A percentile compares a stretch with the other conserved stretches of the same genome.
Conservation (phyloP, 192 early-diverging fungal genomes). For the Dissophora globulifera region DNA sequence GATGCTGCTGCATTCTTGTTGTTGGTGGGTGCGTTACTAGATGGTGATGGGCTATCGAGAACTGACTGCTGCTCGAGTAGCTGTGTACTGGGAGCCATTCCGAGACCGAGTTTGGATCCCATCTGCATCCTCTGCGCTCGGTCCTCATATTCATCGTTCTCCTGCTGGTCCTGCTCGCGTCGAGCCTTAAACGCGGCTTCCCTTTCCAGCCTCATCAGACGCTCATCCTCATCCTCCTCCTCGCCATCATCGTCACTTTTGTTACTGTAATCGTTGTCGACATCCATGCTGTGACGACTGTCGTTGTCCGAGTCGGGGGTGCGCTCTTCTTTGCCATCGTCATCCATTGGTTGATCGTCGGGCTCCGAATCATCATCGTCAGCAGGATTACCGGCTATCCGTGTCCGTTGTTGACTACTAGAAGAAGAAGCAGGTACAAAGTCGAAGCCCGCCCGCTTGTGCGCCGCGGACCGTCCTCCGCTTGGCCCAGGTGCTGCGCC, state of each 20-base stretch:
- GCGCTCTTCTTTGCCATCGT: conserved; percentile 39
- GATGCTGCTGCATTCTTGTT: conserved; percentile 28
- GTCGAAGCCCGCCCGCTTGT: conserved; percentile 27
- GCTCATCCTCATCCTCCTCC: conserved; percentile 54
- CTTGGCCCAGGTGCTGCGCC: background rate
- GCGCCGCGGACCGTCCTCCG: conserved; percentile 6
- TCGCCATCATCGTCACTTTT: conserved; percentile 21
- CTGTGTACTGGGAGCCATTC: conserved; percentile 1
- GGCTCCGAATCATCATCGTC: background rate
- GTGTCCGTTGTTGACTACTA: background rate
- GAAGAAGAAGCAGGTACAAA: conserved; percentile 33
- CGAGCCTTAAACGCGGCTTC: conserved; percentile 31
- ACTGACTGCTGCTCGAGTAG: background rate
- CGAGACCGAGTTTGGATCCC: conserved; percentile 16
- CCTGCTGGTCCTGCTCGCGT: conserved; percentile 14
- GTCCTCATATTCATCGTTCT: conserved; percentile 28
- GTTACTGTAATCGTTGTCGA: too few species aligned
- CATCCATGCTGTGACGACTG: conserved; percentile 57
- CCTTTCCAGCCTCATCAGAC: conserved; percentile 10
- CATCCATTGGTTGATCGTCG: conserved; percentile 24
- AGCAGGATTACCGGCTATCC: background rate
- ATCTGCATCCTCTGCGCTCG: conserved; percentile 2
- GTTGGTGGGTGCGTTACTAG: conserved; percentile 3
- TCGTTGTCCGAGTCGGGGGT: conserved; percentile 45
- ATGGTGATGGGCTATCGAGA: background rate